phyloP scores from a whole-genome alignment of 75 land plant genomes.

The Sequoiadendron giganteum region DNA sequence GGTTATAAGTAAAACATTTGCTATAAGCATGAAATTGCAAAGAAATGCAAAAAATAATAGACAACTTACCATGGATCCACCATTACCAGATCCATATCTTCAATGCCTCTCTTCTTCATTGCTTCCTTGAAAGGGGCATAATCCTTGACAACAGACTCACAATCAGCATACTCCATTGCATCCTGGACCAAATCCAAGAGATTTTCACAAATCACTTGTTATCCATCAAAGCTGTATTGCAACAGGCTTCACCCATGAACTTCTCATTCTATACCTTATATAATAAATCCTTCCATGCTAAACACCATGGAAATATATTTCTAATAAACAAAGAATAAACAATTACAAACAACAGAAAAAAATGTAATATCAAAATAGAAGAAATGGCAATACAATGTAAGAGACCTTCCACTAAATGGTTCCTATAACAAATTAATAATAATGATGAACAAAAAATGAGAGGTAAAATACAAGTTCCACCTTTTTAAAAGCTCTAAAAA shows the following conservation, averaged over 20 bases:
- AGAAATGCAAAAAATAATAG: neutral
- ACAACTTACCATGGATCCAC: conserved; percentile 87
- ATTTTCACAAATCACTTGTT: neutral
- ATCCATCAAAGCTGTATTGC: neutral
- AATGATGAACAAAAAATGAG: neutral
- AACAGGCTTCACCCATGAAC: neutral
- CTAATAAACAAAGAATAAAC: neutral
- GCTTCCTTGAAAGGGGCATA: conserved; percentile 86
- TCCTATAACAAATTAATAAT: neutral
- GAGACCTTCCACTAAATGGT: neutral
- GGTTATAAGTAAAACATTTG: neutral
- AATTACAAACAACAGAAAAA: neutral
- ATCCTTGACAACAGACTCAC: conserved; percentile 92
- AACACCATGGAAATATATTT: neutral
- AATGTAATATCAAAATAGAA: too few relatives aligned
- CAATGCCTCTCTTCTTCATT: conserved; percentile 95
- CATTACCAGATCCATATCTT: conserved; percentile 99
- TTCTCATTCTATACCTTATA: neutral
- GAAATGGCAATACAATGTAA: neutral
- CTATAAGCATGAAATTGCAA: neutral
- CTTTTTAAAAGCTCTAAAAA: neutral
- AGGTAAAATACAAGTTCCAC: conserved; percentile 1
- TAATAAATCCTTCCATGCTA: neutral
- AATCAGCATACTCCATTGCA: conserved; percentile 96
- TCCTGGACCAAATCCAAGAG: conserved; percentile 49